Conservation (phyloP, 1,284 basidiomycete genomes). For the Thelephora terrestris region DNA sequence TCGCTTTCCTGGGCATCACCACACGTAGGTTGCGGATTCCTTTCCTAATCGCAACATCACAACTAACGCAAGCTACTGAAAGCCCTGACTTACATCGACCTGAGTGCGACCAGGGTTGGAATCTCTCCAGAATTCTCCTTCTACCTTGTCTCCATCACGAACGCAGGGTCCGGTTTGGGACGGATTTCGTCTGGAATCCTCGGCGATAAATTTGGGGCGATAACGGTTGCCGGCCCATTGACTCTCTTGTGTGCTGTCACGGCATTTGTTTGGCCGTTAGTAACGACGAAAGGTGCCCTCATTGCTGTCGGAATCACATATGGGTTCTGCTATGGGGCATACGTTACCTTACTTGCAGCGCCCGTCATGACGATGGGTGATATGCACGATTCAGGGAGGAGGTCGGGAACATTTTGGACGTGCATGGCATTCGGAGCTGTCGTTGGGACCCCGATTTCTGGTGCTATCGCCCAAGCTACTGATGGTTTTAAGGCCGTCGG, state of each 20-base stretch:
- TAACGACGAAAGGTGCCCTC: slow-evolving; percentile 27
- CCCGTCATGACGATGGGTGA: slow-evolving; percentile 54
- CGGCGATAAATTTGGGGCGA: slow-evolving; percentile 29
- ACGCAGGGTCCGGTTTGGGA: slow-evolving; percentile 31
- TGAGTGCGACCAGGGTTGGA: slow-evolving; percentile 28
- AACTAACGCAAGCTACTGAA: not conserved
- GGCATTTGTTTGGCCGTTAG: slow-evolving; percentile 51
- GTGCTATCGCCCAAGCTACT: slow-evolving; percentile 38
- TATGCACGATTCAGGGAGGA: slow-evolving; percentile 44
- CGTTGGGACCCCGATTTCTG: slow-evolving; percentile 48
- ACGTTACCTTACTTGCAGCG: slow-evolving; percentile 40
- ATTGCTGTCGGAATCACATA: slow-evolving; percentile 39
- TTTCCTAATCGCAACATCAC: not conserved
- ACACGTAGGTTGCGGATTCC: slow-evolving; percentile 36
- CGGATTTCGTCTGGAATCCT: slow-evolving; percentile 30
- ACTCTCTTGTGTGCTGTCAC: slow-evolving; percentile 38
- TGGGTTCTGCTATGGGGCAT: slow-evolving; percentile 49
- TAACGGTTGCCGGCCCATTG: slow-evolving; percentile 48
- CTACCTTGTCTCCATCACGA: slow-evolving; percentile 39
- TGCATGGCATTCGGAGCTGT: slow-evolving; percentile 37
- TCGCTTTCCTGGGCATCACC: slow-evolving; percentile 50
- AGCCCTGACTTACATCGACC: slow-evolving; percentile 42
- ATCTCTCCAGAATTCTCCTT: slow-evolving; percentile 27
- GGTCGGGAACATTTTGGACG: slow-evolving; percentile 47
- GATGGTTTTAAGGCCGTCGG: slow-evolving; percentile 43